Conservation (phyloP, 176 grass and related monocot species). For the Phyllostachys edulis region DNA sequence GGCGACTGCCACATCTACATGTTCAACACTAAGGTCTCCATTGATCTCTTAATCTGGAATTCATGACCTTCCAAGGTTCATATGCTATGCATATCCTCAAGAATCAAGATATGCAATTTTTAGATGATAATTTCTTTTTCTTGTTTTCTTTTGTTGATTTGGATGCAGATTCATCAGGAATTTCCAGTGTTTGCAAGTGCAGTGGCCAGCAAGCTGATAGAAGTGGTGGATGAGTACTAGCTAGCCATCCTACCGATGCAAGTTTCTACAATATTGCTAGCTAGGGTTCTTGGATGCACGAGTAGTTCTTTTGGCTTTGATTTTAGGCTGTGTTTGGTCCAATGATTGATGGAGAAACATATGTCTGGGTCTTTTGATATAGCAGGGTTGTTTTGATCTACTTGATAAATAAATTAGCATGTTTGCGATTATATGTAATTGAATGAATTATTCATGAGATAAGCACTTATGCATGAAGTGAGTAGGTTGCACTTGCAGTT, state of each 20-base stretch:
- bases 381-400: conserved; percentile 12
- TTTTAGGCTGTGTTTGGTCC: not conserved
- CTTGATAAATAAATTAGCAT: conserved; percentile 32
- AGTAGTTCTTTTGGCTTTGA: not conserved
- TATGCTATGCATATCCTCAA: not conserved
- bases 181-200: conserved; percentile 70
- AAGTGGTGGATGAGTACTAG: conserved; percentile 62
- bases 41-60: not conserved
- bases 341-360: not conserved
- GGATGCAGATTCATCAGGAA: conserved; percentile 60
- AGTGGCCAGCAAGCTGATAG: conserved; percentile 63
- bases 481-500: not conserved
- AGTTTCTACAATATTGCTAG: not conserved
- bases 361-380: not conserved
- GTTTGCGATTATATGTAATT: not conserved
- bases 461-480: not conserved
- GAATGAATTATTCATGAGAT: not conserved
- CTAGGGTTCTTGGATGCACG: conserved; percentile 31
- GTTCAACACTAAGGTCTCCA: conserved; percentile 85
- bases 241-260: not conserved
- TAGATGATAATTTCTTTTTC: not conserved
- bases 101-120: not conserved
- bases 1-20: conserved; percentile 91
- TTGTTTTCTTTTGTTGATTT: not conserved
- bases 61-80: not conserved